phyloP scores from a whole-genome alignment of 2,329 filamentous ascomycete species.

The Volutella citrinella region DNA sequence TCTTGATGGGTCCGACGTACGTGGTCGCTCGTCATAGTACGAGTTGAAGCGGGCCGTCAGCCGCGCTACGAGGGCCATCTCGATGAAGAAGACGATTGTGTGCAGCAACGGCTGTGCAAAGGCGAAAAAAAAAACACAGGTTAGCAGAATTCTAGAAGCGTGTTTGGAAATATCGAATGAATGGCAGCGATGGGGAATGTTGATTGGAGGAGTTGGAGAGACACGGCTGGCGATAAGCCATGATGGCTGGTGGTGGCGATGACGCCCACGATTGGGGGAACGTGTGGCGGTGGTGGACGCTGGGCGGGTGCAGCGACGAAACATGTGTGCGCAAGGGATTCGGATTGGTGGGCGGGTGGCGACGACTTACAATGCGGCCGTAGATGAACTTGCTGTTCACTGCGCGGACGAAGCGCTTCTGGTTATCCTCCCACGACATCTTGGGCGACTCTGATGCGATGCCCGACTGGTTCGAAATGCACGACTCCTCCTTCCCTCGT shows the following conservation, averaged over 20 bases:
- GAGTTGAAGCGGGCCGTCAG: conserved; percentile 85
- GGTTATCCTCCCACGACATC: conserved; percentile 58
- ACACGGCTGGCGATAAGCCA: too few species aligned
- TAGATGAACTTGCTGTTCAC: conserved; percentile 67
- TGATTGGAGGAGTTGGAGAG: neutral
- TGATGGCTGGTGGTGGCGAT: conserved; percentile 3
- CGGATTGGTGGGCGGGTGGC: too few species aligned
- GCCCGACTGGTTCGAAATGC: too few species aligned
- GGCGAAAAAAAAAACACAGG: neutral
- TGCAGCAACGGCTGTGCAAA: conserved; percentile 76
- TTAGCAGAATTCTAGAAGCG: neutral
- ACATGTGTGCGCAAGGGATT: too few species aligned
- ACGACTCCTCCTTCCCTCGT: too few species aligned
- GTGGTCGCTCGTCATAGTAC: conserved; percentile 87
- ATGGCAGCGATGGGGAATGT: too few species aligned
- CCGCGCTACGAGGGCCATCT: conserved; percentile 82
- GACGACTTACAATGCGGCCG: conserved; percentile 68
- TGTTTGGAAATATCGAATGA: neutral
- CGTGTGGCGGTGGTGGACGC: conserved; percentile 1
- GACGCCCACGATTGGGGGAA: conserved; percentile 3
- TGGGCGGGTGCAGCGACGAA: conserved; percentile 1
- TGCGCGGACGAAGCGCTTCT: conserved; percentile 60
- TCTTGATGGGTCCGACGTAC: conserved; percentile 43
- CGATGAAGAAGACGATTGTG: conserved; percentile 77
- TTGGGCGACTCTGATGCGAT: too few species aligned